Evolutionary conservation across 78 protist genomes (phyloP).

Genomic region (Cavenderia fasciculata): DNA sequence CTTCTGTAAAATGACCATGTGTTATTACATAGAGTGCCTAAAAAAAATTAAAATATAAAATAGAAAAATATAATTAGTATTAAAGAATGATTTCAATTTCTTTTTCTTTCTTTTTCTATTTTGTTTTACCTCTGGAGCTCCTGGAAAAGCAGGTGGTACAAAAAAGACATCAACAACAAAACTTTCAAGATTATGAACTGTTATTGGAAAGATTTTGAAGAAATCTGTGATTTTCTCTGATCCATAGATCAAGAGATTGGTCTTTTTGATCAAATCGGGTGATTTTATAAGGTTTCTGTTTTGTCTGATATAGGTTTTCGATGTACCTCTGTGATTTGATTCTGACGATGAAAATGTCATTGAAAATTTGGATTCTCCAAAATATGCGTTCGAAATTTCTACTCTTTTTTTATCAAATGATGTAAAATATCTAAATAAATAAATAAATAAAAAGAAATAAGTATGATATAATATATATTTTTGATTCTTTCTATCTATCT

Average conservation of each 20-base stretch:
- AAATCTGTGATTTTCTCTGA: constrained; percentile 21
- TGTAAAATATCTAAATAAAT: constrained; percentile 31
- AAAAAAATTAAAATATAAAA: neutral
- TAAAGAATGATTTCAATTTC: neutral
- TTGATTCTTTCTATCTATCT: neutral
- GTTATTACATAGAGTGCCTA: constrained; percentile 28
- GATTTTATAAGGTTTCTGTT: constrained; percentile 48
- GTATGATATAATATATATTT: neutral
- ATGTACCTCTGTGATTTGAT: neutral
- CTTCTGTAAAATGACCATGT: constrained; percentile 55
- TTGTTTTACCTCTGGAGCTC: constrained; percentile 16
- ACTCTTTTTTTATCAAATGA: constrained; percentile 25
- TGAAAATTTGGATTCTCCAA: constrained; percentile 40
- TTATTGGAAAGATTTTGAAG: constrained; percentile 34
- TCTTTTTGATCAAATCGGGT: constrained; percentile 2
- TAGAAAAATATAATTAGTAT: neutral
- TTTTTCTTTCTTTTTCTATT: neutral
- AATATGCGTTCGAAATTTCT: constrained; percentile 27
- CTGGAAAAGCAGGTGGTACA: constrained; percentile 47
- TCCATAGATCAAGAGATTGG: constrained; percentile 18
- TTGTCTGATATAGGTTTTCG: constrained; percentile 12
- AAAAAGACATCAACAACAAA: constrained; percentile 42
- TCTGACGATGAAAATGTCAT: constrained; percentile 17
- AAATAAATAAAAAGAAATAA: neutral
- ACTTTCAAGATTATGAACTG: constrained; percentile 24